Percentiles rank a stretch among this genome's conserved stretches.
Evolutionary conservation across 306 rosid species (phyloP).

Genomic region (Prunus davidiana): DNA sequence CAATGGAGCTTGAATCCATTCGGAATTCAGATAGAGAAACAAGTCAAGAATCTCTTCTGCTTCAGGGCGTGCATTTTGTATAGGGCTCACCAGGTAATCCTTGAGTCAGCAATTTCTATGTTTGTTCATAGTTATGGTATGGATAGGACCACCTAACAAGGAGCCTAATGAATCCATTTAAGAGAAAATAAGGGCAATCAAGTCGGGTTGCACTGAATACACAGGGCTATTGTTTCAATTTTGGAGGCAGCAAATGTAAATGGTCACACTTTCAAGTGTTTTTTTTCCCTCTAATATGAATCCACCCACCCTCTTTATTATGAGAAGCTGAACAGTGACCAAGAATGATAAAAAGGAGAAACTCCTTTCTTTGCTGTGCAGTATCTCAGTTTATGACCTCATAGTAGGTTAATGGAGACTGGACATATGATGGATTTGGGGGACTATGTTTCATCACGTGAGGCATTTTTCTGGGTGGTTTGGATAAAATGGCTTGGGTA

Average conservation of each 20-base stretch:
- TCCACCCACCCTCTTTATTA: too few species aligned
- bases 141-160: background rate
- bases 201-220: background rate
- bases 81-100: slow-evolving; percentile 78
- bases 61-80: slow-evolving; percentile 86
- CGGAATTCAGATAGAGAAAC: slow-evolving; percentile 71
- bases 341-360: too few species aligned
- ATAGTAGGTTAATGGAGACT: background rate
- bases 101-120: background rate
- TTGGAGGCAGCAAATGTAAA: background rate
- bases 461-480: background rate
- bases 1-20: slow-evolving; percentile 61
- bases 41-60: slow-evolving; percentile 86
- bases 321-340: too few species aligned
- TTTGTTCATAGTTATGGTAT: background rate
- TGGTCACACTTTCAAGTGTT: background rate
- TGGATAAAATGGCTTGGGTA: background rate
- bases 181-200: background rate
- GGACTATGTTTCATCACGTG: background rate
- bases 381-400: background rate
- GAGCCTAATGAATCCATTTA: background rate
- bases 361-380: too few species aligned
- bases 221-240: background rate
- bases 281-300: background rate
- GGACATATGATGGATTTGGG: background rate